A percentile compares a stretch with the other conserved stretches of the same genome.
These are phyloP conservation scores for Aspergillus spinulosporus DNA, from an alignment of 2,329 filamentous ascomycete genomes.

Conservation along the genomic window DNA sequence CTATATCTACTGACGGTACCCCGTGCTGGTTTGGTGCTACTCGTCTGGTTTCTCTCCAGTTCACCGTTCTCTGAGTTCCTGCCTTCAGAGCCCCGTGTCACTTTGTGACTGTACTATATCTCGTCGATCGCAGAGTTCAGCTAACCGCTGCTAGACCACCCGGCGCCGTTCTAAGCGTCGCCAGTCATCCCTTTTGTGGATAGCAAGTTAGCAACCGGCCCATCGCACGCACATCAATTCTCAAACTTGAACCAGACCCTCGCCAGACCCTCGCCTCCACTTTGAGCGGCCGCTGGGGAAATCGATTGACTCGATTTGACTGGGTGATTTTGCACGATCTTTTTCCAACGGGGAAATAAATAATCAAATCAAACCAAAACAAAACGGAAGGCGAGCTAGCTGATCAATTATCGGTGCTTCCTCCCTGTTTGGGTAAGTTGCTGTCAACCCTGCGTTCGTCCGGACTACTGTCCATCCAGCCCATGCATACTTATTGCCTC, in stretches of 20 bases:
- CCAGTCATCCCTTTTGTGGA: conserved; percentile 13
- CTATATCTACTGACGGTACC: not conserved
- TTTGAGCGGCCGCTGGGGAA: conserved; percentile 8
- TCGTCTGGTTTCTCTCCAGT: not conserved
- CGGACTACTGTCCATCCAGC: conserved; percentile 20
- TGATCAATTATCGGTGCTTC: conserved; percentile 25
- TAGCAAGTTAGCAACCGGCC: conserved; percentile 3
- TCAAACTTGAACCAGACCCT: conserved; percentile 5
- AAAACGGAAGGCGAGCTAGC: conserved; percentile 14
- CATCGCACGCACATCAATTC: conserved; percentile 14
- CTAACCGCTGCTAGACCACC: not conserved
- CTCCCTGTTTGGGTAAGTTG: conserved; percentile 26
- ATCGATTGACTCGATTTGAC: not conserved
- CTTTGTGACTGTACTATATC: not conserved
- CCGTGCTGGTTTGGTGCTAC: not conserved
- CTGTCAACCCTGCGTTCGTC: conserved; percentile 20
- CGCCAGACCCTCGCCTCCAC: conserved; percentile 19
- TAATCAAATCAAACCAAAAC: conserved; percentile 10
- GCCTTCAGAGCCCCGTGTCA: not conserved
- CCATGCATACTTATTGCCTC: conserved; percentile 15
- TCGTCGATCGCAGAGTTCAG: conserved; percentile 3
- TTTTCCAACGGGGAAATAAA: conserved; percentile 8
- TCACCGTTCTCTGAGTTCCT: not conserved
- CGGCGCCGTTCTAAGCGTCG: conserved; percentile 1
- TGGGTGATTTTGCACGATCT: not conserved